Base-by-base conservation (phyloP, 495 filamentous ascomycete species). In the Neurospora sublineolata region DNA sequence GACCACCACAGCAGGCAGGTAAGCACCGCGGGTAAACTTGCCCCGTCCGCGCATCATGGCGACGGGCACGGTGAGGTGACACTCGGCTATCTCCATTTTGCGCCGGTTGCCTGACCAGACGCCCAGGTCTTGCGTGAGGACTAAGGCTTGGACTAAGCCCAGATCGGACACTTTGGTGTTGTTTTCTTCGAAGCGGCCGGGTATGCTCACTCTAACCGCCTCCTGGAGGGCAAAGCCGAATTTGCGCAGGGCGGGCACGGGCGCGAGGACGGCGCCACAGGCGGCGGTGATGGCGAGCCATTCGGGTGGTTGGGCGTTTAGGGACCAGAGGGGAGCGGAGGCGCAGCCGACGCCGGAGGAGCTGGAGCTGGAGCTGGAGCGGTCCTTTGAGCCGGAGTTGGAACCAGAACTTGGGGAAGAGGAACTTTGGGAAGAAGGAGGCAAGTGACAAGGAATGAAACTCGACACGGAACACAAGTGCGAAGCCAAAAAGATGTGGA, bases 61-160 rank as follows among this genome's bases (percentile, higher is more conserved):
- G 73, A 80, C 72, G 60, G 79, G 69, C 76, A 76, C 27, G 67
- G 76, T 36, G 67, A 74, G 80, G 70, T 80, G 87, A 73, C 87
- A 89, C 72, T 91, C 89, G 3, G 89, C 86, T 42, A 92, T 87
- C 76, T 92, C 89, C 74, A 89, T 90, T 74, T 88, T 88, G n/a
- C 89, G 78, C 64, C 87, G 84, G 71, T 88, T 89, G 3, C 89
- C 89, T 69, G 87, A 89, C 89, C 89, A 92, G 10, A 92, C 80
- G 0, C 87, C 87, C 42, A 90, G 81, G 68, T 89, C 86, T 5
- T 90, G 81, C 1, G 81, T 76, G 33, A 91, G 72, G 16, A 87
- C 79, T 68, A 86, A 83, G 6, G 85, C 83, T 75, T 90, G 89
- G 7, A 89, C 82, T 3, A 85, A 77, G 5, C 85, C 81, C 3